phyloP scores from a whole-genome alignment of 495 filamentous ascomycete species.

The Penicillium bialowiezense region DNA sequence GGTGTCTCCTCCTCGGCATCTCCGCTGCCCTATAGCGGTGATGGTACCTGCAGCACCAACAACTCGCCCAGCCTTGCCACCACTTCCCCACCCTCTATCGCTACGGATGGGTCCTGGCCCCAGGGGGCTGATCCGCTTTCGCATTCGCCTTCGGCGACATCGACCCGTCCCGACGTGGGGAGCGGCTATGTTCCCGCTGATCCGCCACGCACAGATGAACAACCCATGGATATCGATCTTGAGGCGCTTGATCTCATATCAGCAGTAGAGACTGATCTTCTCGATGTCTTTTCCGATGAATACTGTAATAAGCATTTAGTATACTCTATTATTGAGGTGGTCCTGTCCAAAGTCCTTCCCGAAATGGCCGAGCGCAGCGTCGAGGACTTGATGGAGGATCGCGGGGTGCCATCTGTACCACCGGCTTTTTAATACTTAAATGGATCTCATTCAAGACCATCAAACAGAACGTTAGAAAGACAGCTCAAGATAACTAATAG shows the following conservation, averaged over 20 bases:
- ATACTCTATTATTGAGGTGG: constrained; percentile 71
- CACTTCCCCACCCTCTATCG: constrained; percentile 9
- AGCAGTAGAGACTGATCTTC: constrained; percentile 47
- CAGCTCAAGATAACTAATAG: no score
- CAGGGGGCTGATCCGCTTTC: background rate
- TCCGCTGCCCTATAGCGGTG: constrained; percentile 12
- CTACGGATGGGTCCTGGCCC: background rate
- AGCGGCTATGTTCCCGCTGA: constrained; percentile 1
- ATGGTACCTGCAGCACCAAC: constrained; percentile 29
- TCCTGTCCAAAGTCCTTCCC: constrained; percentile 76
- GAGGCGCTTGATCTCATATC: constrained; percentile 40
- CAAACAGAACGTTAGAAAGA: no score
- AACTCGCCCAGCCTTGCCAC: constrained; percentile 14
- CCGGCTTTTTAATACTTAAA: constrained; percentile 6
- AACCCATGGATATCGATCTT: constrained; percentile 21
- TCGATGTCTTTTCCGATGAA: constrained; percentile 73
- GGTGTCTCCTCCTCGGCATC: constrained; percentile 19
- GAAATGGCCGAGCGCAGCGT: constrained; percentile 77
- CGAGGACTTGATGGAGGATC: constrained; percentile 67
- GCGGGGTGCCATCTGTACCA: constrained; percentile 45
- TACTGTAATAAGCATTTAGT: constrained; percentile 91
- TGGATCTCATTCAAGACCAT: no score
- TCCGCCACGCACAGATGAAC: constrained; percentile 11
- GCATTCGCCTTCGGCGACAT: background rate
- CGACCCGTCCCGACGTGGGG: background rate